Base-by-base conservation (phyloP, 176 grass and related monocot genomes). In the Luzula sylvatica region DNA sequence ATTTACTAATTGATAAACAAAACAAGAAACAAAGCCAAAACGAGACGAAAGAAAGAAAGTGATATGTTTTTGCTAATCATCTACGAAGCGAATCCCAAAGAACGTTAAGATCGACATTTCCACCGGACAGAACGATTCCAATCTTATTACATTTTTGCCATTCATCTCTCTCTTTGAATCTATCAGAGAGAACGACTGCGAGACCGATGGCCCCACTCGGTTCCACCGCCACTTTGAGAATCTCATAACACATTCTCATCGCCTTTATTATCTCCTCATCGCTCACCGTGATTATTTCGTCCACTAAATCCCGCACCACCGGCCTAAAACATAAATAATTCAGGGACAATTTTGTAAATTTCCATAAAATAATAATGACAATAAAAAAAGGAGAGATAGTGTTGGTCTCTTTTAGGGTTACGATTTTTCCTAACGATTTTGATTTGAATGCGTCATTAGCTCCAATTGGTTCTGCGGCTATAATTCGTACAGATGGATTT, bases 211-310 rank as follows among this genome's bases (percentile, higher is more conserved):
- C 70, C 0, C 83, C 83, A 13, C 80, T 88, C 13, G 89, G 83
- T 50, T 88, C 89, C 44, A 95, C 83, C 1, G 73, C 80, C 48
- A 95, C 70, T 66, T 95, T 95, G 35, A 95, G 63, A 42, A 84
- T 81, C 74, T 88, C 80, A 0, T 88, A 95, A 49, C 83, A 88
- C 77, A 88, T 69, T 76, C 61, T 81, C 89, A 85, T 95, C 35
- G 89, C 89, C 2, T 88, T 75, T 20, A 88, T 72, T 20, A 95
- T 88, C 11, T 75, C 80, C 11, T 28, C 66, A 22, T 95, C 89
- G 45, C 72, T 85, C n/a, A 95, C 89, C 1, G 82, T 72, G 13
- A 88, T 88, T 52, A 95, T 69, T 30, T 76, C 83, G 13, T 88
- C 83, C 53, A 95, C 83, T 52, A 88, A 78, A 64, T 95, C 83